Evolutionary conservation across 1,284 basidiomycete species (phyloP), one percentile per base, ranked within the genome.

Genomic region (Ustilago hordei): DNA sequence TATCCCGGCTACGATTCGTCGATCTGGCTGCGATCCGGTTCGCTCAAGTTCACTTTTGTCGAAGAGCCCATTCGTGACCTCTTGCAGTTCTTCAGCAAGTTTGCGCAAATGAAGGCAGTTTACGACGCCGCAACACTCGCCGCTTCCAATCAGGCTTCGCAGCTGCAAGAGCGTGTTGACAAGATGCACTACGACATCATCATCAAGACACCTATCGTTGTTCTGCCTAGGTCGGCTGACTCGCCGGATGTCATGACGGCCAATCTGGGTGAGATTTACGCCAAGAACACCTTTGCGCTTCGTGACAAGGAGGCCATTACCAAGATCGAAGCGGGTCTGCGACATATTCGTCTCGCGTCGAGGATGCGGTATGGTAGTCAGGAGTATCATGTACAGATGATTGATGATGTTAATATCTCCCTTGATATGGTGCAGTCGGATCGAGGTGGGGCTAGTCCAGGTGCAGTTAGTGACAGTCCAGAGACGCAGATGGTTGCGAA

Each of bases 111-210:
- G 85, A 86, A 86, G 67, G 93, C 93, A 2, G 87, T 99, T 8
- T 99, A 99, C 83, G 96, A 99, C 86, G 91, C 95, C n/a, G 94
- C 96, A 8, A 93, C 94, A 6, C 91, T 93, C 84, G 96, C 91
- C 19, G 97, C 97, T 23, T 94, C 93, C 8, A 95, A 98, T 84
- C 90, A 91, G 58, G 97, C 95, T 4, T 83, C 86, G 39, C 91
- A 94, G 39, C 77, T 88, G 52, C 91, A 94, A 80, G 88, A 88
- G 70, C 81, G 80, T 23, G 85, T 81, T n/a, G 82, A 83, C 19
- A 90, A 91, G 67, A 95, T 99, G 93, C 91, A 93, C 84, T 98
- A 96, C 87, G 91, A 96, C 73, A 86, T 99, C 34, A 91, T 92
- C 43, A 89, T 99, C 85, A 94, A 95, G 87, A 93, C 95, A 0